Evolutionary conservation across 2,329 filamentous ascomycete genomes (phyloP), one percentile per base, ranked within the genome.

Genomic region (Fusarium nematophilum): DNA sequence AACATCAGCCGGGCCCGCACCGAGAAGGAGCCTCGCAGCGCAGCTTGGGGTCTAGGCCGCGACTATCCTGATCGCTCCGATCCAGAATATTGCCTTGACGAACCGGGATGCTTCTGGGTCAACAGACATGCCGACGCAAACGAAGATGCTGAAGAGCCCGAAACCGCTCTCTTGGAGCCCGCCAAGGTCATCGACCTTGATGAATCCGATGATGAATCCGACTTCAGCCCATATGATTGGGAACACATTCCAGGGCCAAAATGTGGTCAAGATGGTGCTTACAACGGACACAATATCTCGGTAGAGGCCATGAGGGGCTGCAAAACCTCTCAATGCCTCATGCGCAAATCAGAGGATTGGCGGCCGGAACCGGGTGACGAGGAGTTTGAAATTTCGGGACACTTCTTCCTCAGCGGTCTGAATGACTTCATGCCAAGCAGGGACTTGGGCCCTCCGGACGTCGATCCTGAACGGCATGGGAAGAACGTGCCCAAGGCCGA

Each of bases 261-360:
- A 2, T 72, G 70, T 29, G 18, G 23, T 4, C 31, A 53, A 9
- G 14, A 4, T 0, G 27, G 23, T 3, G 67, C 53, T 2, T 73
- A 71, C 9, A 57, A 54, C 9, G 71, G 71, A 2, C 33, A 67
- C 7, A 26, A 14, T 6, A 70, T 73, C 7, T 63, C 68, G 0
- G 47, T 38, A 3, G 56, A 71, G 9, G 69, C 63, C 3, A 68
- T 72, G 61, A 55, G 53, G n/a, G 59, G 57, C 10, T 72, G 70
- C n/a, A 64, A 56, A 6, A 68, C 61, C 0, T 23, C 63, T 1
- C 71, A 73, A 26, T 71, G 69, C 13, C 61, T 73, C 7, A 44
- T 70, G 1, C 57, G 37, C 15, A 73, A 70, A 18, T 10, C 44
- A 3, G 6, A 27, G 0, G 11, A 55, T 3, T 72, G 67, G 69